A percentile compares a stretch with the other conserved stretches of the same genome.
Evolutionary conservation across 2,329 filamentous ascomycete genomes (phyloP).

Genomic region (Claviceps purpurea): DNA sequence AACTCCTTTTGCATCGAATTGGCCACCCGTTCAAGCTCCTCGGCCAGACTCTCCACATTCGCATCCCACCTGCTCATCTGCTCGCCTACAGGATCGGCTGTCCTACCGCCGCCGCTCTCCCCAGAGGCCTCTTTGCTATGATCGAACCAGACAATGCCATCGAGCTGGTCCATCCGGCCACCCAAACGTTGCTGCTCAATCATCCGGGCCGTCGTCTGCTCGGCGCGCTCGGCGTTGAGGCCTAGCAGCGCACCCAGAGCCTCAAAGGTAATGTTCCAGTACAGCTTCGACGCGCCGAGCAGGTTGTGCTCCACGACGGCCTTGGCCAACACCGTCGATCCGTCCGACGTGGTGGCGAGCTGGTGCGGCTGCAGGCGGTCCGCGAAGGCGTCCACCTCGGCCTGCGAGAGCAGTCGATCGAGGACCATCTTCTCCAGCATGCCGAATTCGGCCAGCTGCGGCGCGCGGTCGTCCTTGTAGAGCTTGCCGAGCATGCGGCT

Average conservation of each 20-base stretch:
- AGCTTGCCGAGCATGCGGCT: slow-evolving; percentile 68
- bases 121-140: slow-evolving; percentile 57
- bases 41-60: slow-evolving; percentile 73
- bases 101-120: slow-evolving; percentile 52
- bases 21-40: slow-evolving; percentile 80
- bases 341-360: slow-evolving; percentile 77
- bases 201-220: slow-evolving; percentile 88
- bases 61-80: slow-evolving; percentile 79
- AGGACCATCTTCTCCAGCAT: slow-evolving; percentile 98
- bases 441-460: slow-evolving; percentile 61
- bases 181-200: slow-evolving; percentile 83
- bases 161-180: slow-evolving; percentile 89
- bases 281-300: slow-evolving; percentile 67
- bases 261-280: slow-evolving; percentile 64
- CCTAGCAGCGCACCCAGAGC: slow-evolving; percentile 66
- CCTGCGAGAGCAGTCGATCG: slow-evolving; percentile 65
- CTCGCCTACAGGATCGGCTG: slow-evolving; percentile 48
- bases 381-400: slow-evolving; percentile 80
- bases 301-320: slow-evolving; percentile 95
- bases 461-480: slow-evolving; percentile 84
- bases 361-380: slow-evolving; percentile 73
- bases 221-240: slow-evolving; percentile 66
- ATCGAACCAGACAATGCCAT: slow-evolving; percentile 78
- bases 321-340: slow-evolving; percentile 81
- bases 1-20: slow-evolving; percentile 70